A percentile compares a stretch with the other conserved stretches of the same genome.
These are phyloP conservation scores for Macadamia tetraphylla DNA, from an alignment of 164 flowering plant genomes.

Conservation along the genomic window DNA sequence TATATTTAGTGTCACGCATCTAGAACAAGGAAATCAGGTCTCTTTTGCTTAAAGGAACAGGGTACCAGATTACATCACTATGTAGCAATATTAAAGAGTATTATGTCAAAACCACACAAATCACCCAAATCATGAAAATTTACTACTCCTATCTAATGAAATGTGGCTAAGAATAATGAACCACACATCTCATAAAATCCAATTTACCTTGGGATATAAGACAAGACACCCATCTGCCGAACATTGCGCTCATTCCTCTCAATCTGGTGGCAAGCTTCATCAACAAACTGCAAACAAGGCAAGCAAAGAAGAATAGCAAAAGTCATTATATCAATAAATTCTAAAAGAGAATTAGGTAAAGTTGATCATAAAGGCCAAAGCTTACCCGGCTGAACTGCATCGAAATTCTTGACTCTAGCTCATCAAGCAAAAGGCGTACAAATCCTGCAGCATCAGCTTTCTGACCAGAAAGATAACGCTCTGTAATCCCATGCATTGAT, in stretches of 20 bases:
- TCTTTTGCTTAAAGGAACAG: too few species aligned
- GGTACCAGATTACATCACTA: not conserved
- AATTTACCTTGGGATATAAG: constrained; percentile 85
- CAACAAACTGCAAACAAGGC: constrained; percentile 73
- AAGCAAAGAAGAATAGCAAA: constrained; percentile 5
- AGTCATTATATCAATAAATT: constrained; percentile 2
- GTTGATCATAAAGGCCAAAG: constrained; percentile 6
- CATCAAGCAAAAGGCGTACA: constrained; percentile 93
- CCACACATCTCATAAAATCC: not conserved
- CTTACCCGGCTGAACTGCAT: constrained; percentile 70
- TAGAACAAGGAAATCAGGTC: too few species aligned
- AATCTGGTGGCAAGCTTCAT: constrained; percentile 96
- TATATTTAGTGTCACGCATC: too few species aligned
- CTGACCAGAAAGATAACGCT: constrained; percentile 88
- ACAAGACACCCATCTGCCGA: constrained; percentile 74
- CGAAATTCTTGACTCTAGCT: constrained; percentile 84
- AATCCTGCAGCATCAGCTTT: constrained; percentile 99
- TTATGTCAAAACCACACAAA: too few species aligned
- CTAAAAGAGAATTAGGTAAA: not conserved
- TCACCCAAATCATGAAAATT: too few species aligned
- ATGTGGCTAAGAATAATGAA: not conserved
- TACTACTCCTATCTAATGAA: too few species aligned
- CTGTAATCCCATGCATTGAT: constrained; percentile 99
- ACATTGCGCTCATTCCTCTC: constrained; percentile 91
- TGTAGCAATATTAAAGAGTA: not conserved